Percentiles rank a stretch among this genome's conserved stretches.
Evolutionary conservation across 2,329 filamentous ascomycete genomes (phyloP).

Genomic region (Phaeoacremonium minimum): DNA sequence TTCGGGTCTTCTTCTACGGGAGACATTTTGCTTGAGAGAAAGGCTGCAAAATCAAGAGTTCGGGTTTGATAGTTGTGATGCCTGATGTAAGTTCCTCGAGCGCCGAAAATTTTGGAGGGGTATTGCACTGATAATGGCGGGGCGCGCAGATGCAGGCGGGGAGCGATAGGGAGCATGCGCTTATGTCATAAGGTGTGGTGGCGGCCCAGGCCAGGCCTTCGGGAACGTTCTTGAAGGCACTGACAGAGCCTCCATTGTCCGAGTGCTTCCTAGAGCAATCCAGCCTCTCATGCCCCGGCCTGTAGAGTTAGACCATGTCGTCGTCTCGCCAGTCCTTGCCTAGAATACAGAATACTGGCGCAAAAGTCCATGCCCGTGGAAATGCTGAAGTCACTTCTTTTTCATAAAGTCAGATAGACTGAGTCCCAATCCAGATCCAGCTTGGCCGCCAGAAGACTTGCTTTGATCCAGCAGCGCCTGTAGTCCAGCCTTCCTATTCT

Average conservation of each 20-base stretch:
- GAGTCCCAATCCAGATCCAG: constrained; percentile 30
- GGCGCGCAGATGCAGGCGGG: no score
- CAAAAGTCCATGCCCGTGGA: no score
- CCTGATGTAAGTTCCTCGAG: neutral
- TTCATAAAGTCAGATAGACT: constrained; percentile 54
- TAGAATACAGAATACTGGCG: no score
- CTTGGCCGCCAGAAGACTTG: constrained; percentile 28
- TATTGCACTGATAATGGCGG: constrained; percentile 24
- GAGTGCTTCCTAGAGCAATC: no score
- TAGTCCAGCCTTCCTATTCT: constrained; percentile 61
- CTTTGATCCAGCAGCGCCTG: constrained; percentile 58
- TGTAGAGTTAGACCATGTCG: no score
- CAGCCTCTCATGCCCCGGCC: no score
- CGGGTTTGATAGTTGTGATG: constrained; percentile 1
- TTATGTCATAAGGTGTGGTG: constrained; percentile 23
- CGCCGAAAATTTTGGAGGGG: constrained; percentile 31
- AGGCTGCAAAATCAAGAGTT: neutral
- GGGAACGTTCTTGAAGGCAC: constrained; percentile 16
- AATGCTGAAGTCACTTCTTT: constrained; percentile 22
- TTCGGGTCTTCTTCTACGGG: no score
- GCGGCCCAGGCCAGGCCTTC: constrained; percentile 12
- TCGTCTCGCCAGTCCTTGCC: neutral
- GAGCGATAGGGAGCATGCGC: constrained; percentile 6
- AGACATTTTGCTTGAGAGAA: constrained; percentile 5
- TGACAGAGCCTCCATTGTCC: no score